Percentiles rank a stretch among this genome's conserved stretches.
These are phyloP conservation scores for Beauveria bassiana DNA, from an alignment of 2,329 filamentous ascomycete genomes.

Conservation along the genomic window DNA sequence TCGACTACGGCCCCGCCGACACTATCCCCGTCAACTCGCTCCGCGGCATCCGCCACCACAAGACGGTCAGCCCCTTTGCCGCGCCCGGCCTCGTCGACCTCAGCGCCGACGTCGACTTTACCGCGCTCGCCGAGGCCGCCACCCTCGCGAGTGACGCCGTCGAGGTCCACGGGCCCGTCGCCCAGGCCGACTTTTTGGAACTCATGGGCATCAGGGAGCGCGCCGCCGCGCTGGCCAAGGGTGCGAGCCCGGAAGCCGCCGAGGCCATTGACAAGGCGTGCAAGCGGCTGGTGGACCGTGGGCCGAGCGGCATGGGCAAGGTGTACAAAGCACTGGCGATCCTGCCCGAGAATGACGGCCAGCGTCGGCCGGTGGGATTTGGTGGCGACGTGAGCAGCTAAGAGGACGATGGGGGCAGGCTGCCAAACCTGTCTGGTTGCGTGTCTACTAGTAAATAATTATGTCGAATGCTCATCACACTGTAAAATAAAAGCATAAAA, in stretches of 20 bases:
- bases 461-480: not conserved
- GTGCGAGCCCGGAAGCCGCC: constrained; percentile 36
- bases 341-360: constrained; percentile 68
- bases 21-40: constrained; percentile 82
- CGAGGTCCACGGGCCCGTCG: constrained; percentile 86
- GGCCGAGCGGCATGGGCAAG: constrained; percentile 83
- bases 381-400: constrained; percentile 55
- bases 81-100: constrained; percentile 79
- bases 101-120: constrained; percentile 89
- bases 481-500: not conserved
- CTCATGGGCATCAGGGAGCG: constrained; percentile 78
- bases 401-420: not conserved
- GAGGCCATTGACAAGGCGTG: constrained; percentile 65
- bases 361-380: constrained; percentile 79
- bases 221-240: constrained; percentile 57
- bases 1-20: constrained; percentile 81
- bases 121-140: constrained; percentile 74
- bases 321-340: constrained; percentile 92
- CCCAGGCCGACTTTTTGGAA: constrained; percentile 73
- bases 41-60: constrained; percentile 76
- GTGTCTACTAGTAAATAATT: not conserved
- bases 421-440: not conserved
- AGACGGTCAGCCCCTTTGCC: constrained; percentile 68
- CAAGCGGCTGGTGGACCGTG: constrained; percentile 75
- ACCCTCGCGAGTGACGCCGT: constrained; percentile 67